These are phyloP conservation scores for Ogataea neopini DNA, from an alignment of 805 yeast genomes.

Conservation along the genomic window DNA sequence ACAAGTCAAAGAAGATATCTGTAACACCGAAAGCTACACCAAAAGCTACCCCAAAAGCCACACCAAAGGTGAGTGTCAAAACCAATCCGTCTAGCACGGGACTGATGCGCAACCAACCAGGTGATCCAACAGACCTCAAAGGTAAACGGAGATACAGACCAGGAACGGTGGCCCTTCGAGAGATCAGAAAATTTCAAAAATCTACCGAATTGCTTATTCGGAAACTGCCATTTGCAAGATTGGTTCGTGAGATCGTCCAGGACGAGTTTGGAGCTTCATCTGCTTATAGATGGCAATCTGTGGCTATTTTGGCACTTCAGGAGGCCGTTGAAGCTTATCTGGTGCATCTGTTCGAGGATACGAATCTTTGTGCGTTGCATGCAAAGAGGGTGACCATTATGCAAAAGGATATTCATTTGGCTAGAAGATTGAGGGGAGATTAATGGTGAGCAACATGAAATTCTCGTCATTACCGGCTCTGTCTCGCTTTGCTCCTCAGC, in stretches of 20 bases:
- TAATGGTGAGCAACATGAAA: background rate
- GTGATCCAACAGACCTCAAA: slow-evolving; percentile 46
- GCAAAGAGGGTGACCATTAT: slow-evolving; percentile 83
- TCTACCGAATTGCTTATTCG: slow-evolving; percentile 66
- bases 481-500: too few species aligned
- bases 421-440: slow-evolving; percentile 44
- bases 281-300: slow-evolving; percentile 74
- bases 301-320: slow-evolving; percentile 74
- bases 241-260: slow-evolving; percentile 73
- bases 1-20: slow-evolving; percentile 8
- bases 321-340: slow-evolving; percentile 81
- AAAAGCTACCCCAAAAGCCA: slow-evolving; percentile 9
- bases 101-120: slow-evolving; percentile 50
- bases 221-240: slow-evolving; percentile 75
- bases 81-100: slow-evolving; percentile 33
- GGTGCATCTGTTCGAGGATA: slow-evolving; percentile 73
- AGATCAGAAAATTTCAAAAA: slow-evolving; percentile 67
- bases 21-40: slow-evolving; percentile 11
- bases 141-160: slow-evolving; percentile 50
- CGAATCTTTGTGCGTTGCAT: slow-evolving; percentile 74
- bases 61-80: slow-evolving; percentile 6
- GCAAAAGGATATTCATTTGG: slow-evolving; percentile 81
- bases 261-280: slow-evolving; percentile 53
- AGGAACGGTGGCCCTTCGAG: slow-evolving; percentile 66
- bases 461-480: too few species aligned